Percentiles rank a stretch among this genome's conserved stretches.
Evolutionary conservation across 139 green algal species (phyloP).

Genomic region (Chlorella sp.): DNA sequence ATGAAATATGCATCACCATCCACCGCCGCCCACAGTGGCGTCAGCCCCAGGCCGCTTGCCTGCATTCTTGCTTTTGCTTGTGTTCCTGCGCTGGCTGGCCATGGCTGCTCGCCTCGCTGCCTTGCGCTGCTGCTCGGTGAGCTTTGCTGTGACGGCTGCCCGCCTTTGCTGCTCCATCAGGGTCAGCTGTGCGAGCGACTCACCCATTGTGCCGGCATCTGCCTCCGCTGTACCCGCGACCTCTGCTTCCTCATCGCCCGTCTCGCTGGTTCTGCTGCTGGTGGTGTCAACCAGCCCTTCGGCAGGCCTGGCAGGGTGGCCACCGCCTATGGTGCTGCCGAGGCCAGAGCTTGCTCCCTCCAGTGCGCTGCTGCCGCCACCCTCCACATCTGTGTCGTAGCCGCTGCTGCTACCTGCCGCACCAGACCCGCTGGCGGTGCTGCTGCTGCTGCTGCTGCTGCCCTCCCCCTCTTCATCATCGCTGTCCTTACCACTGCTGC

Average conservation of each 20-base stretch:
- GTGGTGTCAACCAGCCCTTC: constrained; percentile 12
- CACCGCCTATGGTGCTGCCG: not conserved
- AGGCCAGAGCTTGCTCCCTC: too few relatives aligned
- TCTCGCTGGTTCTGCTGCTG: not conserved
- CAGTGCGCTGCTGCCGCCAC: not conserved
- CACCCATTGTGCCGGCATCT: not conserved
- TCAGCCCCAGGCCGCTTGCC: constrained; percentile 38
- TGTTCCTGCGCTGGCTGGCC: constrained; percentile 29
- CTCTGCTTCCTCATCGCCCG: not conserved
- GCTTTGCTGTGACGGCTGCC: constrained; percentile 13
- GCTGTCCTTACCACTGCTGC: constrained; percentile 1
- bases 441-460: not conserved
- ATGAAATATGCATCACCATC: not conserved
- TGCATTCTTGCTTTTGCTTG: constrained; percentile 46
- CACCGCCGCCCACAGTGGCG: not conserved
- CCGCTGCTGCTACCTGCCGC: not conserved
- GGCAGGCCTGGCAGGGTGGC: too few relatives aligned
- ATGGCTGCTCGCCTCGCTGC: constrained; percentile 23
- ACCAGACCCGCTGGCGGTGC: not conserved
- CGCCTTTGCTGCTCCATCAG: not conserved
- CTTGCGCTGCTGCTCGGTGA: constrained; percentile 64
- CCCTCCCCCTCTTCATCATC: constrained; percentile 14
- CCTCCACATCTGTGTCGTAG: not conserved
- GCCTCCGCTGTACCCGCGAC: not conserved
- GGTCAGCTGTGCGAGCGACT: not conserved